These are phyloP conservation scores for Oehlia diaphana DNA, from an alignment of 192 early-diverging fungal species.

Conservation along the genomic window DNA sequence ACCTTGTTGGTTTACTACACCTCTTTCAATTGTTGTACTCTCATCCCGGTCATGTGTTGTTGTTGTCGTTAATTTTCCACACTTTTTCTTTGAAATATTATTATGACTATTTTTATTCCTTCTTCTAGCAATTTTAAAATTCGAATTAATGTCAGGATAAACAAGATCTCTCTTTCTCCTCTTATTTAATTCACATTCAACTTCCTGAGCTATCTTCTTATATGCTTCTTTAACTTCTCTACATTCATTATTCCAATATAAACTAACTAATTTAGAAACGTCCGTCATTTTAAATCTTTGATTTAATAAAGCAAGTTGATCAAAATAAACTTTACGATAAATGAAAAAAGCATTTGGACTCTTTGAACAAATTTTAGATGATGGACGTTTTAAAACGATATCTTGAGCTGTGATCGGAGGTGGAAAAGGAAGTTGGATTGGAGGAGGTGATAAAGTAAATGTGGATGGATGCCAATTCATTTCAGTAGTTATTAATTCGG, in stretches of 20 bases:
- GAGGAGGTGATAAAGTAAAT: neutral
- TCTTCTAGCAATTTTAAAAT: neutral
- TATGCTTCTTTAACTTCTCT: neutral
- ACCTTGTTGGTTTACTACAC: neutral
- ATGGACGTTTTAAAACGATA: neutral
- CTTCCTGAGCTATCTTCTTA: neutral
- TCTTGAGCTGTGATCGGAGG: neutral
- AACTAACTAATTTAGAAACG: conserved; percentile 9
- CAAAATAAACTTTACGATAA: conserved; percentile 14
- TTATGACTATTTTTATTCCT: neutral
- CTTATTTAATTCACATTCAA: neutral
- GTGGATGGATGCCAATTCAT: neutral
- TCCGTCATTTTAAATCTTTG: conserved; percentile 12
- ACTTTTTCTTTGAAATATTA: neutral
- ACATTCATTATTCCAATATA: neutral
- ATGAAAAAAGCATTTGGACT: conserved; percentile 14
- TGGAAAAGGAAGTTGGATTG: neutral
- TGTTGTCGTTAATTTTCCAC: neutral
- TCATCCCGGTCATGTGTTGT: neutral
- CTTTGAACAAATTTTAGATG: neutral
- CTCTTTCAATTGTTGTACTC: neutral
- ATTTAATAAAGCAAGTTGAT: neutral
- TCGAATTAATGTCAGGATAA: neutral
- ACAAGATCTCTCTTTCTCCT: neutral
- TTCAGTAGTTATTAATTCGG: neutral